phyloP scores from a whole-genome alignment of 2,329 filamentous ascomycete species.

The Chaetomium sp. region DNA sequence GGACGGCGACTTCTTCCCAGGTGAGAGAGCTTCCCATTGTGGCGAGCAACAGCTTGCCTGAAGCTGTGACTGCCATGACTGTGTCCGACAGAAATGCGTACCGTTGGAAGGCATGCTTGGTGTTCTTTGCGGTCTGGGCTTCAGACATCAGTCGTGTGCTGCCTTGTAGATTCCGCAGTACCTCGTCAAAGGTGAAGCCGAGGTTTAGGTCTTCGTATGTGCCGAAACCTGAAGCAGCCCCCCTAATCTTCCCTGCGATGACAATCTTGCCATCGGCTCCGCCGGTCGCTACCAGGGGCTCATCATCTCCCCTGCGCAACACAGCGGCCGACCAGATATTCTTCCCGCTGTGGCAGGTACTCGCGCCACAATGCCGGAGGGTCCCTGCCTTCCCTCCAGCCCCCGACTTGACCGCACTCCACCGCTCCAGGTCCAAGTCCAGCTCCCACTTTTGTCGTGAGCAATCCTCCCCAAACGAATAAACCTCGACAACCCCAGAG shows the following conservation, averaged over 20 bases:
- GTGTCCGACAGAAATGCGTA: conserved; percentile 63
- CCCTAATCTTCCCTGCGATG: conserved; percentile 38
- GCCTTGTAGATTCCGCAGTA: conserved; percentile 34
- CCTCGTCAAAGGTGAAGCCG: conserved; percentile 37
- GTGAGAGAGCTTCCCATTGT: conserved; percentile 38
- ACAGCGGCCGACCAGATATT: conserved; percentile 80
- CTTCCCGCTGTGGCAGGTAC: conserved; percentile 76
- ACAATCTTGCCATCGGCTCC: conserved; percentile 78
- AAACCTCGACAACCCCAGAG: conserved; percentile 40
- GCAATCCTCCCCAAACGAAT: conserved; percentile 85
- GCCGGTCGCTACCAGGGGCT: conserved; percentile 65
- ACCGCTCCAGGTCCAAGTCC: conserved; percentile 38
- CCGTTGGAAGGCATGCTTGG: conserved; percentile 55
- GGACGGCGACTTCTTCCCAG: conserved; percentile 50
- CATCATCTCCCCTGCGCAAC: conserved; percentile 38
- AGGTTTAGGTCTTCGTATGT: conserved; percentile 28
- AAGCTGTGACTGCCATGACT: conserved; percentile 61
- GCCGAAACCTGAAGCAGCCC: background rate
- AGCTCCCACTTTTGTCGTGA: conserved; percentile 73
- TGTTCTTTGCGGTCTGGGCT: conserved; percentile 40
- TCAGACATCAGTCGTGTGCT: conserved; percentile 20
- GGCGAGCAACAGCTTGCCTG: conserved; percentile 60
- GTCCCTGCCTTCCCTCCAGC: conserved; percentile 31
- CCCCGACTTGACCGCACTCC: background rate
- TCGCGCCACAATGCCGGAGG: conserved; percentile 57